phyloP scores from a whole-genome alignment of 108 stramenopile species.

The Nitzschia sp. region DNA sequence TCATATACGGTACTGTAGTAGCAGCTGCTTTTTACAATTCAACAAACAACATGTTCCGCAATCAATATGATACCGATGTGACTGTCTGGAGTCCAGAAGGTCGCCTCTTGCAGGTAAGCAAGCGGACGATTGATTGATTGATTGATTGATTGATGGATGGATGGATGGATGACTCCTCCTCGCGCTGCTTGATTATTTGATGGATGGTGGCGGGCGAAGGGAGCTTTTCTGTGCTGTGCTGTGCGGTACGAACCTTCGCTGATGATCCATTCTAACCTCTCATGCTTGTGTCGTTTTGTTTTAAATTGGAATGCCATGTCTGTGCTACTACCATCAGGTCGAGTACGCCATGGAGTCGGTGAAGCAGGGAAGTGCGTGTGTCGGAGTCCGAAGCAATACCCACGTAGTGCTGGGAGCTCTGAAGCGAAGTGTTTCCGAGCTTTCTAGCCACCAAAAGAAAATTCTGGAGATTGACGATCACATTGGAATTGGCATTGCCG shows the following conservation, averaged over 20 bases:
- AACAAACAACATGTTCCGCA: slow-evolving; percentile 88
- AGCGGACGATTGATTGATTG: too few species aligned
- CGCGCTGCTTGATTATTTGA: not conserved
- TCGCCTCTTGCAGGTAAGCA: slow-evolving; percentile 93
- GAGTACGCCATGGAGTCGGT: slow-evolving; percentile 99
- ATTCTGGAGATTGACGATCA: slow-evolving; percentile 97
- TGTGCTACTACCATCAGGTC: slow-evolving; percentile 61
- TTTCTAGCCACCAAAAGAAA: slow-evolving; percentile 96
- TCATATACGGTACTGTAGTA: not conserved
- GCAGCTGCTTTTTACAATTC: not conserved
- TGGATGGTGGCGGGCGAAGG: too few species aligned
- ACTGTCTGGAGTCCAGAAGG: slow-evolving; percentile 99
- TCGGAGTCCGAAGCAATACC: slow-evolving; percentile 85
- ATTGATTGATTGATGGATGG: too few species aligned
- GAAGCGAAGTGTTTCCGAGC: slow-evolving; percentile 94
- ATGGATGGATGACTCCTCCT: too few species aligned
- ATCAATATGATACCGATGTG: slow-evolving; percentile 99
- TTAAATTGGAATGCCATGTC: too few species aligned
- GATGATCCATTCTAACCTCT: too few species aligned
- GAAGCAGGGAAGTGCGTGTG: slow-evolving; percentile 96
- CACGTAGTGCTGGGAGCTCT: slow-evolving; percentile 94
- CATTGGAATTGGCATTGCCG: slow-evolving; percentile 96
- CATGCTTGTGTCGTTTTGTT: too few species aligned
- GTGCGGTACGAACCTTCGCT: too few species aligned
- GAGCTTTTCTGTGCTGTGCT: too few species aligned